These are phyloP conservation scores for Trichopus zeylanicus DNA, from an alignment of 116 monocot species.

Conservation along the genomic window DNA sequence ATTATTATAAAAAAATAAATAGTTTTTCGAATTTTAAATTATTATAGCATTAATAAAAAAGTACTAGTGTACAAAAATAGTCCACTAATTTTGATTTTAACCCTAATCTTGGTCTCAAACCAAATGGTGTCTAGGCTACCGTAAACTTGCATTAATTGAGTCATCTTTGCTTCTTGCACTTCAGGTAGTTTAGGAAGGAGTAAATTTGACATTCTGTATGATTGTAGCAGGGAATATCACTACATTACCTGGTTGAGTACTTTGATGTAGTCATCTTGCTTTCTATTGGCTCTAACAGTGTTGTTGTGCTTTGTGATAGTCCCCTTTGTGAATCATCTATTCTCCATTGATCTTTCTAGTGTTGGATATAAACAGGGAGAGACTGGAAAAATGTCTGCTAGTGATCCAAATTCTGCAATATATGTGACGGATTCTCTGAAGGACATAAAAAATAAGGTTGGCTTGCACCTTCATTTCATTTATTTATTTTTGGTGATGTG, in stretches of 20 bases:
- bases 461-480: background rate
- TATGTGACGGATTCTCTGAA: constrained; percentile 90
- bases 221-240: no score
- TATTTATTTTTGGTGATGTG: background rate
- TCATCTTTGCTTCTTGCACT: constrained; percentile 95
- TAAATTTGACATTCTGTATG: background rate
- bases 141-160: constrained; percentile 89
- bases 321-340: background rate
- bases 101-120: no score
- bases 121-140: no score
- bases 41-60: no score
- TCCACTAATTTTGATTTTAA: no score
- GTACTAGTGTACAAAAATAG: no score
- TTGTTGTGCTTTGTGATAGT: background rate
- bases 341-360: background rate
- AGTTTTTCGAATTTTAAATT: no score
- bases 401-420: constrained; percentile 98
- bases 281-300: background rate
- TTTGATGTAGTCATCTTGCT: background rate
- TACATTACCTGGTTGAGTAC: background rate
- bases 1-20: no score
- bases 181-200: constrained; percentile 44
- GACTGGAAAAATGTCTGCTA: constrained; percentile 94
- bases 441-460: constrained; percentile 94
- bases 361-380: constrained; percentile 56